These are phyloP conservation scores for Solanum gracilifrons DNA, from an alignment of 257 asterid species.

Conservation along the genomic window DNA sequence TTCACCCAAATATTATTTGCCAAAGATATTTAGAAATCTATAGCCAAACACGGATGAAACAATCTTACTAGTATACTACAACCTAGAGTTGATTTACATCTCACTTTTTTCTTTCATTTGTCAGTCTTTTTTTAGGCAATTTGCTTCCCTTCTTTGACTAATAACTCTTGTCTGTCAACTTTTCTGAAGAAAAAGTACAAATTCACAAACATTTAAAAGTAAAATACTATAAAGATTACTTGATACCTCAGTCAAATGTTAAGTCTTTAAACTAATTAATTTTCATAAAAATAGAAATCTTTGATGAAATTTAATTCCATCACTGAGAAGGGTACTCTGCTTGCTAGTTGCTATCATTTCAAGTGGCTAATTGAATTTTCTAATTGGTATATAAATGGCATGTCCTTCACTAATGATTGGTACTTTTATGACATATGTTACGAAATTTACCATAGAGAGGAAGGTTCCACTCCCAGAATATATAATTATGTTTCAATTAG, in stretches of 20 bases:
- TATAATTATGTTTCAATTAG: neutral
- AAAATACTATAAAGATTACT: neutral
- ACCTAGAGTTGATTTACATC: neutral
- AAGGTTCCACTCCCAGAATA: neutral
- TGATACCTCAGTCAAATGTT: neutral
- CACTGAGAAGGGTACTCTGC: neutral
- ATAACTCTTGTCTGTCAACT: neutral
- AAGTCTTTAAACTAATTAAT: neutral
- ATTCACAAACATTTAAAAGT: neutral
- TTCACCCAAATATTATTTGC: too few species aligned
- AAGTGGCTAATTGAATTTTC: neutral
- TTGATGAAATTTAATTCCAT: neutral
- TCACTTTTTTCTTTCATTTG: neutral
- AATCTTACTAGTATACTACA: too few species aligned
- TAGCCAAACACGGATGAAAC: too few species aligned
- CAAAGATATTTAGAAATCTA: too few species aligned
- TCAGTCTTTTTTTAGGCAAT: neutral
- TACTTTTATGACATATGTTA: neutral
- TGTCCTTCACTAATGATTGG: neutral
- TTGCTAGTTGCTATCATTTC: neutral
- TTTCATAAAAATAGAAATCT: neutral
- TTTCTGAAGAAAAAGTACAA: neutral
- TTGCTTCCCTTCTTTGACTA: neutral
- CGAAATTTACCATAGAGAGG: neutral
- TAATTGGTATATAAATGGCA: neutral